These are phyloP conservation scores for Sporothrix schenckii DNA, from an alignment of 2,329 filamentous ascomycete genomes.

Conservation along the genomic window DNA sequence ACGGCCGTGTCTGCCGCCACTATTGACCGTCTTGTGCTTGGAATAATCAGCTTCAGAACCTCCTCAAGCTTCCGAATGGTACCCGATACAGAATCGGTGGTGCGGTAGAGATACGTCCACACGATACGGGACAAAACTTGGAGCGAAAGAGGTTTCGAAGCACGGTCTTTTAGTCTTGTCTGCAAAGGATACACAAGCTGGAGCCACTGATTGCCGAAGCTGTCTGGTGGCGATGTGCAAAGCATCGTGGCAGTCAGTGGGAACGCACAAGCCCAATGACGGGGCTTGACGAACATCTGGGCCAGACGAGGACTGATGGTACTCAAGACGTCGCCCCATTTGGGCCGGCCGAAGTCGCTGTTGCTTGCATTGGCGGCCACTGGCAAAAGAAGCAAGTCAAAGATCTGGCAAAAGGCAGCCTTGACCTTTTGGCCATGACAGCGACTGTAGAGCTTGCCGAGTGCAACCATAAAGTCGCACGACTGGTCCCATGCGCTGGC, in stretches of 20 bases:
- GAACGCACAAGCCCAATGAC: slow-evolving; percentile 88
- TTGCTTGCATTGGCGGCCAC: slow-evolving; percentile 78
- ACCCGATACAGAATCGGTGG: slow-evolving; percentile 68
- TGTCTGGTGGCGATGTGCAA: slow-evolving; percentile 83
- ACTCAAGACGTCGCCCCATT: slow-evolving; percentile 84
- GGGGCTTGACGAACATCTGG: slow-evolving; percentile 86
- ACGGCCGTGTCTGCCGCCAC: slow-evolving; percentile 82
- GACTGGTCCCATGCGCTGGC: slow-evolving; percentile 80
- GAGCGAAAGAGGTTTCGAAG: slow-evolving; percentile 75
- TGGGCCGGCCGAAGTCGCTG: slow-evolving; percentile 75
- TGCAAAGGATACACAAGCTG: slow-evolving; percentile 77
- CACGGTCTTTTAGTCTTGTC: slow-evolving; percentile 80
- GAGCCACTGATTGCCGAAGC: slow-evolving; percentile 84
- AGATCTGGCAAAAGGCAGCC: slow-evolving; percentile 88
- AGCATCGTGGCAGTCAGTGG: slow-evolving; percentile 84
- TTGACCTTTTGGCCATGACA: slow-evolving; percentile 90
- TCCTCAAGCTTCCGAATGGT: slow-evolving; percentile 84
- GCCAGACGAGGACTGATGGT: slow-evolving; percentile 76
- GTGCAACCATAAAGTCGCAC: slow-evolving; percentile 81
- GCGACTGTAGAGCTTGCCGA: slow-evolving; percentile 80
- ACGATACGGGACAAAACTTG: slow-evolving; percentile 87
- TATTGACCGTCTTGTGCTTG: slow-evolving; percentile 76
- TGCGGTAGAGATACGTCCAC: slow-evolving; percentile 93
- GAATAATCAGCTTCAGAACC: slow-evolving; percentile 80
- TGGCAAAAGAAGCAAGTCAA: slow-evolving; percentile 83